Conservation (phyloP, 2,329 filamentous ascomycete species). For the Chaetomiaceae sp. region DNA sequence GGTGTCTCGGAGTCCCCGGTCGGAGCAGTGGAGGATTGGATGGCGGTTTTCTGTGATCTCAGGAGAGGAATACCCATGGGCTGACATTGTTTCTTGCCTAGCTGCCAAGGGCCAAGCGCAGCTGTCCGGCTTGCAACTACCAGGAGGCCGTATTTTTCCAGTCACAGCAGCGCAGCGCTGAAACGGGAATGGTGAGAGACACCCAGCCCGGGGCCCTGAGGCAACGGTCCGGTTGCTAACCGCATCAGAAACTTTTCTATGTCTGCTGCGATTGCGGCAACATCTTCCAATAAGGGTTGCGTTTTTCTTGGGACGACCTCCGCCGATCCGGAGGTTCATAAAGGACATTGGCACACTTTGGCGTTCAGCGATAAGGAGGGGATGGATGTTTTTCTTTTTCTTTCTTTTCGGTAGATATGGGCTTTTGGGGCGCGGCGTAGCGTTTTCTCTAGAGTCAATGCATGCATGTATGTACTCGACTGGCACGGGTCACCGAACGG, state of each 20-base stretch:
- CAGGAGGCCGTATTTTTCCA: slow-evolving; percentile 97
- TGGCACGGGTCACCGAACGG: not conserved
- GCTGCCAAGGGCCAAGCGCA: slow-evolving; percentile 85
- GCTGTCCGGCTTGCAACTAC: slow-evolving; percentile 79
- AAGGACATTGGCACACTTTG: slow-evolving; percentile 16
- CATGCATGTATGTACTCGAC: slow-evolving; percentile 6
- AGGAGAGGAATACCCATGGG: slow-evolving; percentile 19
- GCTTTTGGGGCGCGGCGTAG: slow-evolving; percentile 1
- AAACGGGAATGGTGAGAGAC: slow-evolving; percentile 89
- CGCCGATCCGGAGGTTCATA: slow-evolving; percentile 12
- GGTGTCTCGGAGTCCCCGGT: not conserved
- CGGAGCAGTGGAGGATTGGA: not conserved
- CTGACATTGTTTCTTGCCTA: slow-evolving; percentile 47
- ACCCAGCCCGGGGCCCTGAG: not conserved
- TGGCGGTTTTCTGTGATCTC: slow-evolving; percentile 5
- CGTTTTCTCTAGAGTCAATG: slow-evolving; percentile 7
- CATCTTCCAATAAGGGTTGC: slow-evolving; percentile 60
- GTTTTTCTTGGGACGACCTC: slow-evolving; percentile 11
- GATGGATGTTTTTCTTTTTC: too few relatives aligned
- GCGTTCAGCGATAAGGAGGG: slow-evolving; percentile 15
- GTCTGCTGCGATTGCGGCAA: slow-evolving; percentile 93
- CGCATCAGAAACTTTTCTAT: slow-evolving; percentile 74
- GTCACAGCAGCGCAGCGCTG: slow-evolving; percentile 91
- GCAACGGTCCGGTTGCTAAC: slow-evolving; percentile 24
- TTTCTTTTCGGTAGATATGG: slow-evolving; percentile 1